Evolutionary conservation across 2,329 filamentous ascomycete species (phyloP).

Genomic region (Scolecobasidium constrictum): DNA sequence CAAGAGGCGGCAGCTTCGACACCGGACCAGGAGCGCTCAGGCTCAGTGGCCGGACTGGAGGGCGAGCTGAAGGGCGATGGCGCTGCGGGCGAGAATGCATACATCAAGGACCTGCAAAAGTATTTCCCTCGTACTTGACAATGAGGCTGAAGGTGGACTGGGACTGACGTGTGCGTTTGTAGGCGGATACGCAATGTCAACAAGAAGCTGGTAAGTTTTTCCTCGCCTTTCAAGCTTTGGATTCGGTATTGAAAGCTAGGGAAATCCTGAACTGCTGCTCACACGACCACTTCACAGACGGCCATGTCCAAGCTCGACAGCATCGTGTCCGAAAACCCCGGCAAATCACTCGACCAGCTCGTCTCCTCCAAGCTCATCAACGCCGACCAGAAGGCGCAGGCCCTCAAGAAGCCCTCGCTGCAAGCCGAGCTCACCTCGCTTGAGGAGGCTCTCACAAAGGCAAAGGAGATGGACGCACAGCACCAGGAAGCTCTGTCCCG

Average conservation of each 20-base stretch:
- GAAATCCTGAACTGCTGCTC: background rate
- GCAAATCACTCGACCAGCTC: conserved; percentile 62
- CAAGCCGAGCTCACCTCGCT: conserved; percentile 56
- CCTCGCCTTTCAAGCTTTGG: too few species aligned
- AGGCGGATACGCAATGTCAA: conserved; percentile 85
- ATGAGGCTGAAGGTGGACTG: background rate
- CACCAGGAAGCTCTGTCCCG: conserved; percentile 50
- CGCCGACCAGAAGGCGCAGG: conserved; percentile 65
- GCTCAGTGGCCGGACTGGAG: conserved; percentile 14
- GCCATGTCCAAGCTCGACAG: conserved; percentile 63
- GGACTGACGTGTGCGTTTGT: conserved; percentile 5
- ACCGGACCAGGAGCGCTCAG: conserved; percentile 18
- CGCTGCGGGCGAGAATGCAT: conserved; percentile 61
- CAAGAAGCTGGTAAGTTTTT: conserved; percentile 79
- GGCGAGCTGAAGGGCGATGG: conserved; percentile 36
- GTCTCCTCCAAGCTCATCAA: conserved; percentile 66
- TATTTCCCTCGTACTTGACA: conserved; percentile 34
- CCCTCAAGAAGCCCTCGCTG: conserved; percentile 65
- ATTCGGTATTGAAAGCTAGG: conserved; percentile 5
- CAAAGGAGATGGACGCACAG: conserved; percentile 65
- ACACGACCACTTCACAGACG: conserved; percentile 33
- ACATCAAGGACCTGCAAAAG: conserved; percentile 87
- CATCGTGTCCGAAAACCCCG: conserved; percentile 58
- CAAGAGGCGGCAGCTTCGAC: conserved; percentile 23
- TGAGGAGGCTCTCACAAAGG: conserved; percentile 64